Conservation (phyloP, 2,329 filamentous ascomycete genomes). For the Chalara sp. region DNA sequence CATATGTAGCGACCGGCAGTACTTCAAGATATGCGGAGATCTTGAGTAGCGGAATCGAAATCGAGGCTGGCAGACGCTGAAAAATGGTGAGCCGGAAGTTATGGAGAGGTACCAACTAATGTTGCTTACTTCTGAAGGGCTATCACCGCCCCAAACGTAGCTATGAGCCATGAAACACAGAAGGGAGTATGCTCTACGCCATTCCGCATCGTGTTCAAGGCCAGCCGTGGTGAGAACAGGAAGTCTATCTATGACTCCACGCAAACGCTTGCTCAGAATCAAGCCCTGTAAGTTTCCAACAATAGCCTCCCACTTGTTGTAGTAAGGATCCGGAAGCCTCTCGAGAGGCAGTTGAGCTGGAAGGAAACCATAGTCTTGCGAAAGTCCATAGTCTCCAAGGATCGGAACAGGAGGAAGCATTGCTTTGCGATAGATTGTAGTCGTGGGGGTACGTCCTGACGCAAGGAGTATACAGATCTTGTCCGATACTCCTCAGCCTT, state of each 20-base stretch:
- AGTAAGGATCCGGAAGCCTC: constrained; percentile 80
- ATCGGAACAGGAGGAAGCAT: constrained; percentile 54
- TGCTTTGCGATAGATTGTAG: constrained; percentile 11
- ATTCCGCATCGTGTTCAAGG: constrained; percentile 79
- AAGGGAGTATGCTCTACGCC: constrained; percentile 87
- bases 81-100: constrained; percentile 53
- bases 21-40: constrained; percentile 76
- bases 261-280: constrained; percentile 77
- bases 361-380: constrained; percentile 76
- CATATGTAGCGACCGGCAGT: constrained; percentile 89
- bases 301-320: constrained; percentile 89
- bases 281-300: constrained; percentile 80
- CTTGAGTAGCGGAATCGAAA: constrained; percentile 76
- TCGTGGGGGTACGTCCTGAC: constrained; percentile 38
- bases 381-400: constrained; percentile 74
- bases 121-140: constrained; percentile 58
- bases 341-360: constrained; percentile 75
- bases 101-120: constrained; percentile 22
- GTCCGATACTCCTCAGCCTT: constrained; percentile 60
- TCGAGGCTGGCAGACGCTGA: constrained; percentile 62
- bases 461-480: constrained; percentile 57
- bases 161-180: constrained; percentile 88
- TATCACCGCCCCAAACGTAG: constrained; percentile 93
- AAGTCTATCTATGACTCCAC: constrained; percentile 70
- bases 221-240: constrained; percentile 78